phyloP scores from a whole-genome alignment of 2,329 filamentous ascomycete genomes.

The Juglanconis juglandina region DNA sequence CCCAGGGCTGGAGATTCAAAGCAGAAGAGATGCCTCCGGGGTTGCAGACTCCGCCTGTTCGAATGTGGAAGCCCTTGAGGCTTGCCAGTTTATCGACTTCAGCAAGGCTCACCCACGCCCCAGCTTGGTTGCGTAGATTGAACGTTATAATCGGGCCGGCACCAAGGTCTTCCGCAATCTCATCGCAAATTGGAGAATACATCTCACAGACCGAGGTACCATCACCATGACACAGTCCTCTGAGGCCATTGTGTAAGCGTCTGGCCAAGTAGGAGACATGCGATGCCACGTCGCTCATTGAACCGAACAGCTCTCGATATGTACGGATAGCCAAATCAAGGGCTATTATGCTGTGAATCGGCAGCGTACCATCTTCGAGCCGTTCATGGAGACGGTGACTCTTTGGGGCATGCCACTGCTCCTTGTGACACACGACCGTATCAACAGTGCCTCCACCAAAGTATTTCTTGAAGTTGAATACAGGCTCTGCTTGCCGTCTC shows the following conservation, averaged over 20 bases:
- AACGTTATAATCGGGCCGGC: slow-evolving; percentile 80
- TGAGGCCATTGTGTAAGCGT: slow-evolving; percentile 57
- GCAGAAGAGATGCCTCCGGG: slow-evolving; percentile 77
- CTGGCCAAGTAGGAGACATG: slow-evolving; percentile 68
- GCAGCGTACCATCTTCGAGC: slow-evolving; percentile 87
- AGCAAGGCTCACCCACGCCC: slow-evolving; percentile 73
- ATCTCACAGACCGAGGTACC: slow-evolving; percentile 61
- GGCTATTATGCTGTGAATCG: slow-evolving; percentile 86
- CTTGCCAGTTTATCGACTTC: slow-evolving; percentile 86
- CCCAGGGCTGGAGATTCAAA: slow-evolving; percentile 71
- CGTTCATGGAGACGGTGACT: slow-evolving; percentile 69
- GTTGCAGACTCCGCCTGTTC: slow-evolving; percentile 88
- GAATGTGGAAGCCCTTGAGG: slow-evolving; percentile 75
- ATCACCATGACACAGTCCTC: slow-evolving; percentile 65
- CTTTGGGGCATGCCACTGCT: slow-evolving; percentile 82
- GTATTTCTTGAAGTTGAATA: slow-evolving; percentile 68
- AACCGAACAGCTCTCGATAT: slow-evolving; percentile 67
- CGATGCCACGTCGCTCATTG: slow-evolving; percentile 64
- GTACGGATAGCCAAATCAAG: slow-evolving; percentile 69
- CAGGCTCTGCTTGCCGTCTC: slow-evolving; percentile 62
- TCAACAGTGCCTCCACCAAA: slow-evolving; percentile 96
- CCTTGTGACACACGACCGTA: slow-evolving; percentile 73
- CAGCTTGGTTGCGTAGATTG: slow-evolving; percentile 68
- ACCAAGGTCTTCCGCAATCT: slow-evolving; percentile 27
- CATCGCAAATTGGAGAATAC: slow-evolving; percentile 45